Evolutionary conservation across 139 green algal species (phyloP), one percentile per base, ranked within the genome.

Genomic region (Chlorella sp.): DNA sequence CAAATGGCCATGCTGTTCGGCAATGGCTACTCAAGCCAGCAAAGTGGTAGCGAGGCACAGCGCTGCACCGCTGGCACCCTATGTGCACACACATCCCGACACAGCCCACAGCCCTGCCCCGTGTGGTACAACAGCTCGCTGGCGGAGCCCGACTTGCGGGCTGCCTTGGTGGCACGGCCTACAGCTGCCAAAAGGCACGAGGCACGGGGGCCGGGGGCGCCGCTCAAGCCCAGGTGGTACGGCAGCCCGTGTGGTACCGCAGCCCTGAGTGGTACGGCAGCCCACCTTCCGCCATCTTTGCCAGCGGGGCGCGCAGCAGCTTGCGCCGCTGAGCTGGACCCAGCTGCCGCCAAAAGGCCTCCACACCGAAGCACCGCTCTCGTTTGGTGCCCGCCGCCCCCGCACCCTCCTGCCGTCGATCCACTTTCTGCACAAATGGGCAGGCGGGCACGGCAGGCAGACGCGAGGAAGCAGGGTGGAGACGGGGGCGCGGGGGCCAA

Each of bases 341-440:
- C 85, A 91, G 66, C 75, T 83, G 76, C 21, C 80, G 86, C 90
- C 90, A 93, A 39, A 86, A 93, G 14, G 61, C 40, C 82, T 91
- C 86, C 28, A 93, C 87, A 18, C 66, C 80, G 2, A 82, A 37
- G 40, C 79, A 93, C 18, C 90, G 79, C 71, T 93, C 90, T 16
- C 71, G 81, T 26, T 89, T 91, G 69, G 5, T 91, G 83, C 64
- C 81, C 39, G n/a, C 81, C 28, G 34, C 39, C 37, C 68, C 68
- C 2, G 24, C 7, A 28, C 42, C 19, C 37, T 91, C 85, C 3
- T 22, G n/a, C 48, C 86, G 73, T 3, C 73, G 71, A 34, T 84
- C 73, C 71, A 83, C 86, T 53, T 89, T 83, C 86, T 81, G 40
- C 69, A 34, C 68, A 18, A 4, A 26, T 26, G 1, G 14, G 22